Evolutionary conservation across 495 filamentous ascomycete species (phyloP), one percentile per base, ranked within the genome.

Genomic region (Trichocladium uniseriatum): DNA sequence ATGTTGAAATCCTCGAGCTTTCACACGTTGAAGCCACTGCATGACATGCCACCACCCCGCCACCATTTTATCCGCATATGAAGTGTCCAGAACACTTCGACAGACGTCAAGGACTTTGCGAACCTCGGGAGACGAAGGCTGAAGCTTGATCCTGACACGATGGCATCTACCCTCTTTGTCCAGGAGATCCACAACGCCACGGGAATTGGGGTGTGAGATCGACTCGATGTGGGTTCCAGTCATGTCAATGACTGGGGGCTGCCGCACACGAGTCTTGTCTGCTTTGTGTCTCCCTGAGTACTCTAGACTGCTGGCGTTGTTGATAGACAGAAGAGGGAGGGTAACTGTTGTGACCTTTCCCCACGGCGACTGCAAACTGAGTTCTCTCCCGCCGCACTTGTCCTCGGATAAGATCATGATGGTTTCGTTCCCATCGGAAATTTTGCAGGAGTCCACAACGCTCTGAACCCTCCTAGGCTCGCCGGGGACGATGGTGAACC

Each of bases 361-460:
- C 86, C 87, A 91, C 6, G 84, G 85, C 6, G 83, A 84, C 63
- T 88, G 85, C 32, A 90, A 58, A 36, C 78, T 83, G 22, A 94
- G 64, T 52, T 81, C 75, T 10, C 78, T 77, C 20, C 75, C 72
- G 7, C 81, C 80, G 49, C 76, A 65, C n/a, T 72, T 74, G 21
- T 76, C 76, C 48, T 79, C 74, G n/a, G 77, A 81, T 16, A 94
- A 70, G 20, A 85, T 78, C 13, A 91, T 65, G 35, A 91, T 77
- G 11, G 83, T 80, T 20, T 81, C 68, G 0, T 73, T 73, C 10
- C 82, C 79, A 65, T 92, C 87, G 5, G 76, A 71, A 45, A 92
- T 62, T 57, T 79, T 86, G 56, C 82, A 86, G 21, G 83, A 84
- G 66, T 92, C 87, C 31, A 81, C 74, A 5, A 91, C 76, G 49